A percentile compares a stretch with the other conserved stretches of the same genome.
phyloP scores from a whole-genome alignment of 495 filamentous ascomycete species.

The Paragyromitra xinjiangensis region DNA sequence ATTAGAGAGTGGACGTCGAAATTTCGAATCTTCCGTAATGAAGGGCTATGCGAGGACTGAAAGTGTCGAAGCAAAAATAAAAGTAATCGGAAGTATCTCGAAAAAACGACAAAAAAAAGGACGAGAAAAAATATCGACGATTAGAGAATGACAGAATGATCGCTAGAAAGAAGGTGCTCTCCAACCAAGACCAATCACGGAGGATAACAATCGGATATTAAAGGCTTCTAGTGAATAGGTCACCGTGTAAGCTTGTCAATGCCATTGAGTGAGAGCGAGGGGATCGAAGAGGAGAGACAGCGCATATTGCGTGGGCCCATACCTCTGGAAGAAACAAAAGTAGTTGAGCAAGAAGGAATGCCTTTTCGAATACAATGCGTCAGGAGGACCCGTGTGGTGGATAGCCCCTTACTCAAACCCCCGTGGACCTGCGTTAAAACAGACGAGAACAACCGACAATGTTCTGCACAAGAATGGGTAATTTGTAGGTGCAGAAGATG shows the following conservation, averaged over 20 bases:
- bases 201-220: conserved; percentile 54
- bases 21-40: conserved; percentile 57
- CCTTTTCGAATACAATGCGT: conserved; percentile 55
- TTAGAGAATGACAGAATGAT: conserved; percentile 56
- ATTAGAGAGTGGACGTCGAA: conserved; percentile 57
- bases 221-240: conserved; percentile 45
- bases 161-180: conserved; percentile 50
- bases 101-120: conserved; percentile 55
- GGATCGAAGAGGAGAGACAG: conserved; percentile 43
- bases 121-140: conserved; percentile 48
- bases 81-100: conserved; percentile 55
- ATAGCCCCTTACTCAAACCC: conserved; percentile 52
- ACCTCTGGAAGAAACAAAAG: conserved; percentile 52
- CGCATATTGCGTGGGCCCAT: conserved; percentile 50
- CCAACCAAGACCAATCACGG: conserved; percentile 48
- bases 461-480: conserved; percentile 54
- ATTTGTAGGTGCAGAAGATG: conserved; percentile 55
- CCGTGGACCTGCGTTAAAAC: conserved; percentile 52
- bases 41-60: conserved; percentile 52
- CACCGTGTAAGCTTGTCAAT: conserved; percentile 50
- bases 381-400: conserved; percentile 54
- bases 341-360: conserved; percentile 54
- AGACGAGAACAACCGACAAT: conserved; percentile 53
- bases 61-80: conserved; percentile 55
- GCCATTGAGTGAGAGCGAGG: conserved; percentile 52